Evolutionary conservation across 768 basidiomycete species (phyloP), one percentile per base, ranked within the genome.

Genomic region (Strobilomyces echinocephalus): DNA sequence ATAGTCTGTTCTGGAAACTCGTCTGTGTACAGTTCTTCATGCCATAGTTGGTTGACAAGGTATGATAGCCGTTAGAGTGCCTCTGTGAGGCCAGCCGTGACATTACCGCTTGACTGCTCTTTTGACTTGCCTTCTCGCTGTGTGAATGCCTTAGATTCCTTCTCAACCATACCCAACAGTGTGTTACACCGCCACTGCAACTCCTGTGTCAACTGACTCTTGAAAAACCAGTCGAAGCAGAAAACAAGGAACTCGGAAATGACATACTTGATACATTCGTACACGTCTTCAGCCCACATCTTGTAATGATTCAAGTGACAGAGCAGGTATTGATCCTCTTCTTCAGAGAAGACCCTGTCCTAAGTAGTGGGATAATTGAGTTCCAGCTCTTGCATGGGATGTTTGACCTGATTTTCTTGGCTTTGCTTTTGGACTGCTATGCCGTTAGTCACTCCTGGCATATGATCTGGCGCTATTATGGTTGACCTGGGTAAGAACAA

Each of bases 221-320:
- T 95, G 79, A 94, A 88, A 75, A 97, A 97, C 95, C 94, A 97
- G 65, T 97, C 94, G 63, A 98, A 98, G 20, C 95, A 78, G 84
- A 40, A 97, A 79, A 34, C 34, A 1, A 10, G 34, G 14, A 34
- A 34, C 34, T 34, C 34, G n/a, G n/a, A n/a, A n/a, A n/a, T 4
- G 34, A 87, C 58, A 98, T 93, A 70, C 80, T 95, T 97, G 73
- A 98, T 97, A 49, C 86, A 74, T 64, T 99, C 95, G 64, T 94
- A 97, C 24, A 92, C 88, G 62, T 97, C 93, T 46, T 91, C 91
- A 15, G 79, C 73, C 51, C 86, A 84, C 79, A 97, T 85, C 21
- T 94, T 93, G 60, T 97, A 95, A 71, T 95, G 83, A 67, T 84
- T 83, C 57, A 98, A 72, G 24, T 94, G 83, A 64, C 91, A 93